A percentile compares a stretch with the other conserved stretches of the same genome.
phyloP scores from a whole-genome alignment of 805 yeast species.

The Cyberlindnera sargentensis region DNA sequence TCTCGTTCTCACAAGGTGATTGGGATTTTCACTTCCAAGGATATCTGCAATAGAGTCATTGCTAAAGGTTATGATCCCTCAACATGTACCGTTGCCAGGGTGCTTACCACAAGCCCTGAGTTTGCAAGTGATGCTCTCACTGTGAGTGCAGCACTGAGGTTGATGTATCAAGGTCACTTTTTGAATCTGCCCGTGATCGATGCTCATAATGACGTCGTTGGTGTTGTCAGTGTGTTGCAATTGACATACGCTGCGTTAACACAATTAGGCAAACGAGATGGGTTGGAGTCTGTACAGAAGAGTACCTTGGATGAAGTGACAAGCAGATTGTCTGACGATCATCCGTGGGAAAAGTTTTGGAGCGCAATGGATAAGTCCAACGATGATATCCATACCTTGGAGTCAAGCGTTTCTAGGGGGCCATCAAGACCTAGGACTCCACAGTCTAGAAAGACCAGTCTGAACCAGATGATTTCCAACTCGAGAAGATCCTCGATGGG shows the following conservation, averaged over 20 bases:
- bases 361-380: slow-evolving; percentile 24
- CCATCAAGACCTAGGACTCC: slow-evolving; percentile 24
- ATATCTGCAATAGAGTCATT: slow-evolving; percentile 35
- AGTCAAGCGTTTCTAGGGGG: slow-evolving; percentile 18
- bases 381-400: slow-evolving; percentile 22
- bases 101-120: slow-evolving; percentile 40
- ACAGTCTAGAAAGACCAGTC: slow-evolving; percentile 15
- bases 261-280: slow-evolving; percentile 26
- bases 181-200: slow-evolving; percentile 36
- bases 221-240: slow-evolving; percentile 37
- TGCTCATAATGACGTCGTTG: slow-evolving; percentile 25
- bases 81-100: slow-evolving; percentile 33
- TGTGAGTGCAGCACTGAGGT: slow-evolving; percentile 36
- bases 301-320: slow-evolving; percentile 19
- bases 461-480: slow-evolving; percentile 12
- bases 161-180: slow-evolving; percentile 42
- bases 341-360: slow-evolving; percentile 29
- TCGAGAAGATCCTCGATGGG: slow-evolving; percentile 19
- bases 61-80: slow-evolving; percentile 30
- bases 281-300: slow-evolving; percentile 15
- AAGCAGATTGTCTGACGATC: slow-evolving; percentile 18
- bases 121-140: slow-evolving; percentile 33
- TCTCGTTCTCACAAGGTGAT: slow-evolving; percentile 28
- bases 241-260: slow-evolving; percentile 34
- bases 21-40: slow-evolving; percentile 41